Conservation (phyloP, 1,139 yeast genomes). For the Lodderomyces beijingensis region DNA sequence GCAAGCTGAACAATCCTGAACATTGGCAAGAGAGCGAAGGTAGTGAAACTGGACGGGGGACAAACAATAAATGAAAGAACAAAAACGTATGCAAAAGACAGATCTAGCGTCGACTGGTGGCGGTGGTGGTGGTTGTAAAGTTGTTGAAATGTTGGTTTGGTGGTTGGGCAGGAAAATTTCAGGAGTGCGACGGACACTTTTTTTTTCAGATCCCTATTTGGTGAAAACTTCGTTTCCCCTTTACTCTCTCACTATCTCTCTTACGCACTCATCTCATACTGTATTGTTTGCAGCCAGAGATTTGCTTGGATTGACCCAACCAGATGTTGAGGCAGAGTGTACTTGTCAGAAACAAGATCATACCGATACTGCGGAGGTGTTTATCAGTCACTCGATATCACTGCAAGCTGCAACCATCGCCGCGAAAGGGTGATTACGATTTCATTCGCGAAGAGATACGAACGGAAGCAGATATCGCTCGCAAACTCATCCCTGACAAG, state of each 20-base stretch:
- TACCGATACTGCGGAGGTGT: neutral
- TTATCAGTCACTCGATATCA: neutral
- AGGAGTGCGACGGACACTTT: no score
- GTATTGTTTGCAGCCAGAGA: no score
- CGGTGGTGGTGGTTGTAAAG: no score
- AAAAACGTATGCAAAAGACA: no score
- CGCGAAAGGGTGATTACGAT: slow-evolving; percentile 7
- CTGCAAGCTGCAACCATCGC: neutral
- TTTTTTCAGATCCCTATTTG: no score
- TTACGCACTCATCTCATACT: no score
- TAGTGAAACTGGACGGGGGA: no score
- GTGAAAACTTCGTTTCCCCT: no score
- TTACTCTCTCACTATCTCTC: no score
- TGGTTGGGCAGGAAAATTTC: no score
- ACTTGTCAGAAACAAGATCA: neutral
- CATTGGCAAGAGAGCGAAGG: neutral
- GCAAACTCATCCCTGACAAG: slow-evolving; percentile 6
- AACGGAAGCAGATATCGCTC: slow-evolving; percentile 5
- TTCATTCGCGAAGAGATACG: slow-evolving; percentile 7
- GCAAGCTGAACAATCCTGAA: neutral
- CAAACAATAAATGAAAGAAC: neutral
- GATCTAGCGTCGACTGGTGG: no score
- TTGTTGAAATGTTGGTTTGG: no score
- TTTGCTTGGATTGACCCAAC: neutral
- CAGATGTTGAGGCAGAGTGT: neutral